Evolutionary conservation across 164 flowering plant genomes (phyloP), one percentile per base, ranked within the genome.

Genomic region (Sextonia rubra): DNA sequence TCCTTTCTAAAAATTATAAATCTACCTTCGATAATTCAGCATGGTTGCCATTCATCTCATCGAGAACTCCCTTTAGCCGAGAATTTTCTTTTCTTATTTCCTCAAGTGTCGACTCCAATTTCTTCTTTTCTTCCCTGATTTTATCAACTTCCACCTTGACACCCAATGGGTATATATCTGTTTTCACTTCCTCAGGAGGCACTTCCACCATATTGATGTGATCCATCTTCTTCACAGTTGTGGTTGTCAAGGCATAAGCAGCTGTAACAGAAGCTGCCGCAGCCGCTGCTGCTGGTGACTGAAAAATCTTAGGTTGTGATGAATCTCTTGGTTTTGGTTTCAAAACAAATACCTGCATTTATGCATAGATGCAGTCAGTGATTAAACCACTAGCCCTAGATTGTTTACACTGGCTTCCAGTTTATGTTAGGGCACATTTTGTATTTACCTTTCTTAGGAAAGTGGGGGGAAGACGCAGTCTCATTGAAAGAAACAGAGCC

Each of bases 231-330:
- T 68, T 68, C 55, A 79, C 89, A 62, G 83, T 74, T 74, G 85
- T 87, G 65, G 84, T 78, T 23, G 73, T 74, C 64, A 89, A 74
- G 67, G 92, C 94, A 80, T 92, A 96, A 52, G 97, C 99, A 74
- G 97, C 97, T 76, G 91, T 83, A 68, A 96, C 99, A 71, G 97
- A 96, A 77, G 99, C 99, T 65, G 98, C 99, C 1, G 97, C 97
- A 0, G 99, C 99, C 0, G 98, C 99, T 37, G 98, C 98, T 15
- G 98, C 99, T 69, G 95, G 88, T 68, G 99, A 93, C 79, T 85
- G 90, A 71, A 89, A 86, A 63, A 96, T 88, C 88, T 89, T 93
- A 25, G 98, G 97, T 60, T 71, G 89, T 64, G 79, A 60, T 1
- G 78, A 80, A 64, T 86, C 91, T 75, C 77, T 89, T 30, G 86